Conservation (phyloP, 192 early-diverging fungal species). For the Backusella parvicylindrica region DNA sequence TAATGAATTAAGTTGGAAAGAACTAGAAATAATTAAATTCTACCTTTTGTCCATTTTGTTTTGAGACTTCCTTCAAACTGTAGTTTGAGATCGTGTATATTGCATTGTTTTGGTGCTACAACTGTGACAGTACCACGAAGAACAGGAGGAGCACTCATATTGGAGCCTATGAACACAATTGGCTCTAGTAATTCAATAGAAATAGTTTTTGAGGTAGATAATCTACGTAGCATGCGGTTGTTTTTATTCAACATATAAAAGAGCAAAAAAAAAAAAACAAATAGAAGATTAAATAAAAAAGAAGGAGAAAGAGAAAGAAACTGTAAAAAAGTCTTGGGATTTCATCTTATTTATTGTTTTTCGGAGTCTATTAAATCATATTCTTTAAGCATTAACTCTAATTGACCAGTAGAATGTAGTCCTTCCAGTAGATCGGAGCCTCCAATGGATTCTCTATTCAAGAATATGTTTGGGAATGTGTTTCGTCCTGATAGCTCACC, state of each 20-base stretch:
- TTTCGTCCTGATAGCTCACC: conserved; percentile 1
- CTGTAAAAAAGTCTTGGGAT: too few relatives aligned
- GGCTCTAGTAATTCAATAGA: conserved; percentile 8
- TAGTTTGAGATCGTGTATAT: background rate
- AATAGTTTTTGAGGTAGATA: background rate
- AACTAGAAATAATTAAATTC: too few relatives aligned
- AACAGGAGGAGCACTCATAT: background rate
- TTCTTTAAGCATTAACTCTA: background rate
- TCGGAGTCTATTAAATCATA: background rate
- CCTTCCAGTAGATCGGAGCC: background rate
- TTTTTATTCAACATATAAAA: too few relatives aligned
- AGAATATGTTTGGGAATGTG: conserved; percentile 5
- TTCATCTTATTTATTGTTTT: background rate
- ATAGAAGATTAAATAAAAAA: too few relatives aligned
- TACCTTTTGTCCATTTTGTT: background rate
- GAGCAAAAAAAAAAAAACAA: too few relatives aligned
- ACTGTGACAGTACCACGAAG: background rate
- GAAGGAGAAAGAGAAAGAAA: too few relatives aligned
- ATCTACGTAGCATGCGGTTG: background rate
- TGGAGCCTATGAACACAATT: background rate
- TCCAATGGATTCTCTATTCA: background rate
- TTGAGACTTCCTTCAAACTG: background rate
- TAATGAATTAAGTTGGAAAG: too few relatives aligned
- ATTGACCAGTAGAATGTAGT: background rate
- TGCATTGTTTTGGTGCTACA: background rate